These are phyloP conservation scores for Glaciozyma antarctica DNA, from an alignment of 768 basidiomycete species.

Conservation along the genomic window DNA sequence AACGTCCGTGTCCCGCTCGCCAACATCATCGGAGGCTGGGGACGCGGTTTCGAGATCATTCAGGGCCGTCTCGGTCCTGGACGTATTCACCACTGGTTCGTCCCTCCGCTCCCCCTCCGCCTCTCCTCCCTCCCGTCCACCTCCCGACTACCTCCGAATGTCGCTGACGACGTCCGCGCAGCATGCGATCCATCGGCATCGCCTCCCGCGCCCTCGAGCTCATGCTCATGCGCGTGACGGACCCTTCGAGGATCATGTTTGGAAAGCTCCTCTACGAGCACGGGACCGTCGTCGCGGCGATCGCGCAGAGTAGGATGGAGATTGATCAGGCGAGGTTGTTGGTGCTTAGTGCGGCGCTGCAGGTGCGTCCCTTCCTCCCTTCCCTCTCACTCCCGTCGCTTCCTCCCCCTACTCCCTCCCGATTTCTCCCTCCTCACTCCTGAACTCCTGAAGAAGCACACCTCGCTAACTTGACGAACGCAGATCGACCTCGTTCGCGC, in stretches of 20 bases:
- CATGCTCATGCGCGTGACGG: slow-evolving; percentile 85
- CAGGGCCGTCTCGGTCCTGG: slow-evolving; percentile 76
- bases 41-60: slow-evolving; percentile 90
- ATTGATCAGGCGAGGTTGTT: slow-evolving; percentile 80
- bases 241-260: slow-evolving; percentile 82
- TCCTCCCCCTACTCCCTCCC: too few species aligned
- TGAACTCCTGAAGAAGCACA: background rate
- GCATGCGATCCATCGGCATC: slow-evolving; percentile 91
- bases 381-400: background rate
- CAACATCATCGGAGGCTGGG: slow-evolving; percentile 85
- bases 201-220: slow-evolving; percentile 76
- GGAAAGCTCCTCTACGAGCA: slow-evolving; percentile 86
- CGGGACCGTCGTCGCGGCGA: slow-evolving; percentile 77
- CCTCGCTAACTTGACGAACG: background rate
- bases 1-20: slow-evolving; percentile 79
- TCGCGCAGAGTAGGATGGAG: slow-evolving; percentile 85
- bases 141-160: slow-evolving; percentile 5
- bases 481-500: slow-evolving; percentile 84
- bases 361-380: slow-evolving; percentile 43
- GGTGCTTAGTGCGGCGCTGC: slow-evolving; percentile 81
- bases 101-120: background rate
- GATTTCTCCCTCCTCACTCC: background rate
- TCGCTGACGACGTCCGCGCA: slow-evolving; percentile 41
- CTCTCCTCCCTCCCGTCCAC: background rate
- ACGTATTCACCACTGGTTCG: slow-evolving; percentile 35